Evolutionary conservation across 768 basidiomycete species (phyloP).

Genomic region (Russula emetica): DNA sequence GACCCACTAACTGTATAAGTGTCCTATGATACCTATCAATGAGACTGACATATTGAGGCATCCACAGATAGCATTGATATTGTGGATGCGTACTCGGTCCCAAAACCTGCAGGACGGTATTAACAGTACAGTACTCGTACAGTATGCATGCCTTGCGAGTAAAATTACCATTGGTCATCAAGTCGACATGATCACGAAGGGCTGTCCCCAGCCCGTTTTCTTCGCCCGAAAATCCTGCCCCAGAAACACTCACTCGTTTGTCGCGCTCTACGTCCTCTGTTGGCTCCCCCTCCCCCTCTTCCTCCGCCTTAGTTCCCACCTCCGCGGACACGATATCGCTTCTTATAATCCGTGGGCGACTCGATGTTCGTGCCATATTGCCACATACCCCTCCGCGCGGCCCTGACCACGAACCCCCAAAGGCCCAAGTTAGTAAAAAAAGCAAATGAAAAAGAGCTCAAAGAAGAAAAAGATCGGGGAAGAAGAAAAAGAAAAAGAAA

Average conservation of each 20-base stretch:
- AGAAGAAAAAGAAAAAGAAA: too few species aligned
- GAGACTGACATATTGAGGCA: too few species aligned
- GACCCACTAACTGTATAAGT: too few species aligned
- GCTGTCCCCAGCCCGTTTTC: background rate
- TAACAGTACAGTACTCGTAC: too few species aligned
- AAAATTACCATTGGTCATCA: too few species aligned
- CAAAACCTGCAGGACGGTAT: too few species aligned
- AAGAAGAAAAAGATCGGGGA: too few species aligned
- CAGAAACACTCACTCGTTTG: background rate
- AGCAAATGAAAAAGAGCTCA: too few species aligned
- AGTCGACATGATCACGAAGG: background rate
- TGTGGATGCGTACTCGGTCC: too few species aligned
- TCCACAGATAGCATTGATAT: too few species aligned
- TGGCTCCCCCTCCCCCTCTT: background rate
- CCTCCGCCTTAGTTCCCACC: background rate
- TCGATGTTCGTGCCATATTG: conserved; percentile 34
- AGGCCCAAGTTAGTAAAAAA: background rate
- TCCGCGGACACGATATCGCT: conserved; percentile 29
- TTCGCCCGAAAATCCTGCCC: background rate
- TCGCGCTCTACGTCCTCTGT: background rate
- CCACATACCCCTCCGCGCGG: conserved; percentile 42
- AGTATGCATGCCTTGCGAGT: too few species aligned
- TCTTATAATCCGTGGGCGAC: conserved; percentile 45
- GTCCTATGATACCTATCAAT: too few species aligned
- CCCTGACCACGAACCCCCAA: conserved; percentile 1